Percentiles rank a stretch among this genome's conserved stretches.
phyloP scores from a whole-genome alignment of 2,329 filamentous ascomycete species.

The Corinectria fuckeliana region DNA sequence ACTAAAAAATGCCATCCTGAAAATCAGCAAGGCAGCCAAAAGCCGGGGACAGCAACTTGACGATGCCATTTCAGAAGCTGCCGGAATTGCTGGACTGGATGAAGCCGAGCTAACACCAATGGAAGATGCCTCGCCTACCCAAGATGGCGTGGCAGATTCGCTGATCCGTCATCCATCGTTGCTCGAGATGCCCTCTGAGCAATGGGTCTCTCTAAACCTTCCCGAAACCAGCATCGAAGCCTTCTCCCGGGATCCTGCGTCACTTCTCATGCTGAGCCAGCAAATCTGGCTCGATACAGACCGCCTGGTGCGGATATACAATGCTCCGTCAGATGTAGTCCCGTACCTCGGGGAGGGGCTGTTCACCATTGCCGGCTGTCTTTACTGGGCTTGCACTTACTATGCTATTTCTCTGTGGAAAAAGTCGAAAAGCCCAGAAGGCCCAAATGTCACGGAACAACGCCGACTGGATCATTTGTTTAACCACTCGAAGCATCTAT shows the following conservation, averaged over 20 bases:
- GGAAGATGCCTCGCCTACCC: neutral
- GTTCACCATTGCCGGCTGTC: conserved; percentile 30
- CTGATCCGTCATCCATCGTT: neutral
- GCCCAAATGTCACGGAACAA: neutral
- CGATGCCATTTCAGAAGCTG: conserved; percentile 24
- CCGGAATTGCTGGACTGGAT: conserved; percentile 12
- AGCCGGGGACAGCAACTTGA: conserved; percentile 23
- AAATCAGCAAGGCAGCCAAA: conserved; percentile 25
- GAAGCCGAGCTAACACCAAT: neutral
- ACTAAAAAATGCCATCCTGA: conserved; percentile 31
- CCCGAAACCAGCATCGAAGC: neutral
- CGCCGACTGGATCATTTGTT: conserved; percentile 32
- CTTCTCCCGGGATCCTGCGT: neutral
- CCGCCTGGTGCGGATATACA: conserved; percentile 32
- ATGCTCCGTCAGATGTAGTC: conserved; percentile 26
- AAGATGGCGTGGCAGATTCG: neutral
- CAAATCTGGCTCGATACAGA: conserved; percentile 34
- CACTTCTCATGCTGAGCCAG: conserved; percentile 5
- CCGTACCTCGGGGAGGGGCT: conserved; percentile 33
- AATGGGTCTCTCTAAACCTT: conserved; percentile 1
- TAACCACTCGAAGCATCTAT: conserved; percentile 30
- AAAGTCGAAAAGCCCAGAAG: conserved; percentile 17
- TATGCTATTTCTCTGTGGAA: conserved; percentile 34
- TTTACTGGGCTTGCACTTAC: conserved; percentile 35
- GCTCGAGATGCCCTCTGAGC: neutral